Evolutionary conservation across 2,329 filamentous ascomycete genomes (phyloP).

Genomic region (Stagonosporopsis rhizophila): DNA sequence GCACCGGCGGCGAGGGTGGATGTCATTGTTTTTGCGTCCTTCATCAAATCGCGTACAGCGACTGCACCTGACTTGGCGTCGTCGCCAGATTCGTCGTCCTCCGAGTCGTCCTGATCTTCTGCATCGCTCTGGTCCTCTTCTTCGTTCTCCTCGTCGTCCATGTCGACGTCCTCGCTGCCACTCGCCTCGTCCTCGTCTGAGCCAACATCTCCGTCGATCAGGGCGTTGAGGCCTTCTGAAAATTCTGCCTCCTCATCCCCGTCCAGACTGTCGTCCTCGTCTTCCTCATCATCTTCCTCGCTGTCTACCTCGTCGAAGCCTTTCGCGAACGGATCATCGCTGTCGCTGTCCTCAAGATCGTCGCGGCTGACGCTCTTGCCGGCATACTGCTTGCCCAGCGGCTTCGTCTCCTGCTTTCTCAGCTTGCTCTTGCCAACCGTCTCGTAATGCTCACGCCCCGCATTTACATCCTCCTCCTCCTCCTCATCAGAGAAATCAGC

Average conservation of each 20-base stretch:
- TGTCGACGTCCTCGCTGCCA: slow-evolving; percentile 44
- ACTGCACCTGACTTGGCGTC: slow-evolving; percentile 50
- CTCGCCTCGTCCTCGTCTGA: slow-evolving; percentile 55
- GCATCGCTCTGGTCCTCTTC: slow-evolving; percentile 62
- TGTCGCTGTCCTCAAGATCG: slow-evolving; percentile 63
- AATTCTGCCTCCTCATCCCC: slow-evolving; percentile 34
- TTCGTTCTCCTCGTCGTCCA: slow-evolving; percentile 55
- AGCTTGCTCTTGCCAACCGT: slow-evolving; percentile 85
- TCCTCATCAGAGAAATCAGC: slow-evolving; percentile 52
- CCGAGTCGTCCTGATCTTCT: slow-evolving; percentile 55
- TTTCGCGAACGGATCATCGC: slow-evolving; percentile 58
- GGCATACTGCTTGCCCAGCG: slow-evolving; percentile 80
- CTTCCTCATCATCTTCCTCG: slow-evolving; percentile 39
- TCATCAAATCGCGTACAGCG: slow-evolving; percentile 72
- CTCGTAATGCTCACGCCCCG: slow-evolving; percentile 86
- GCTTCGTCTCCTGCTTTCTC: slow-evolving; percentile 71
- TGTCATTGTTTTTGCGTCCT: slow-evolving; percentile 68
- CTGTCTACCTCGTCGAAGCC: slow-evolving; percentile 52
- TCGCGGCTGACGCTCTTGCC: slow-evolving; percentile 77
- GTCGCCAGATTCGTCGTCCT: slow-evolving; percentile 43
- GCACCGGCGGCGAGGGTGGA: slow-evolving; percentile 71
- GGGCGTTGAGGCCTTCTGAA: slow-evolving; percentile 51
- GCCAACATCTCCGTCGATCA: slow-evolving; percentile 58
- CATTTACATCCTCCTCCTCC: slow-evolving; percentile 53
- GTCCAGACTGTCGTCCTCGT: not conserved